A percentile compares a stretch with the other conserved stretches of the same genome.
Conservation (phyloP, 2,329 filamentous ascomycete genomes). For the Colletotrichum cereale region DNA sequence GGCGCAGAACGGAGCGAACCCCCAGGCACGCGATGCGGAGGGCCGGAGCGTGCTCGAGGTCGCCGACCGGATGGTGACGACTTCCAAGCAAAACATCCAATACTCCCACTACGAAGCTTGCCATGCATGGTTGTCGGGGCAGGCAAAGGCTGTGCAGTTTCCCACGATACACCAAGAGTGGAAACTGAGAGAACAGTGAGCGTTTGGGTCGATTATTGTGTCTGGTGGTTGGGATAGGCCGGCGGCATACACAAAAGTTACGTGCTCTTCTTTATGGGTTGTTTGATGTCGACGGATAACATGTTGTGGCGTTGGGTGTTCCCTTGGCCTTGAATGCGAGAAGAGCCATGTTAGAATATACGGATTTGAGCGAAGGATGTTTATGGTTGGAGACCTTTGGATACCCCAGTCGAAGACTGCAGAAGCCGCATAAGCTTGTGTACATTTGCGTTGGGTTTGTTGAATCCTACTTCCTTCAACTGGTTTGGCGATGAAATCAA, state of each 20-base stretch:
- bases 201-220: not conserved
- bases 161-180: constrained; percentile 58
- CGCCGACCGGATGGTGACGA: constrained; percentile 55
- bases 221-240: not conserved
- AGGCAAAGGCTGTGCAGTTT: constrained; percentile 51
- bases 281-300: not conserved
- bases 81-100: constrained; percentile 48
- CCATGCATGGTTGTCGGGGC: constrained; percentile 59
- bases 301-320: not conserved
- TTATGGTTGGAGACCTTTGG: not conserved
- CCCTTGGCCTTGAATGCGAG: not conserved
- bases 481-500: not conserved
- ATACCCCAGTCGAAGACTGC: constrained; percentile 17
- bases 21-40: constrained; percentile 59
- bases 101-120: constrained; percentile 61
- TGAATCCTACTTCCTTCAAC: not conserved
- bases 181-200: constrained; percentile 41
- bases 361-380: not conserved
- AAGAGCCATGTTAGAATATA: not conserved
- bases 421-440: not conserved
- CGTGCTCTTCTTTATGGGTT: not conserved
- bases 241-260: constrained; percentile 26
- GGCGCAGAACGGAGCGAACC: constrained; percentile 60
- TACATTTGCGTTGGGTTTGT: not conserved
- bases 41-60: constrained; percentile 61